Evolutionary conservation across 306 rosid species (phyloP).

Genomic region (Cucumis melo): DNA sequence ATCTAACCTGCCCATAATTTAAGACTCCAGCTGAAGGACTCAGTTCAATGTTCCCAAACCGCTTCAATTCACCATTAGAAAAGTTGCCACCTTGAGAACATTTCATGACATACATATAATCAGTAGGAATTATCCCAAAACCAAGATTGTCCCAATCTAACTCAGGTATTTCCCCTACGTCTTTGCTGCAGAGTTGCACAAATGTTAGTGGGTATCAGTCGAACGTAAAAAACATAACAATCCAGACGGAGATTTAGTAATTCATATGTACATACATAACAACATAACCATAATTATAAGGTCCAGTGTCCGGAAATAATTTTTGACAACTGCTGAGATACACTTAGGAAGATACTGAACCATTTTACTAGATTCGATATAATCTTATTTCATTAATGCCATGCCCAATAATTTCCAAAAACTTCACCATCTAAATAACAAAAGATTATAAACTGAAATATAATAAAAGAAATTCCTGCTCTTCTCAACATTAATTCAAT

Average conservation of each 20-base stretch:
- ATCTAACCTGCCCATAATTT: slow-evolving; percentile 84
- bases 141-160: slow-evolving; percentile 91
- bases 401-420: neutral
- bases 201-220: neutral
- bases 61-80: slow-evolving; percentile 60
- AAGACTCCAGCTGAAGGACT: slow-evolving; percentile 79
- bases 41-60: slow-evolving; percentile 87
- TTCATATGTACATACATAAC: neutral
- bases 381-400: neutral
- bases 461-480: neutral
- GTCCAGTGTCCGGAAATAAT: neutral
- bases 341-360: neutral
- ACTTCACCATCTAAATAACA: neutral
- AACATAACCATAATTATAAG: neutral
- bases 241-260: neutral
- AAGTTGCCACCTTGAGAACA: slow-evolving; percentile 51
- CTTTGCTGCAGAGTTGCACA: slow-evolving; percentile 14
- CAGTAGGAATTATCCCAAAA: slow-evolving; percentile 60
- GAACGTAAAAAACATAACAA: neutral
- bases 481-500: neutral
- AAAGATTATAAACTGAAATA: neutral
- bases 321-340: neutral
- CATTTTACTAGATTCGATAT: neutral
- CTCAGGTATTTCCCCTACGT: slow-evolving; percentile 38
- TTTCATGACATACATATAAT: slow-evolving; percentile 79